Base-by-base conservation (phyloP, 139 green algal species). In the Chlorella ohadii region DNA sequence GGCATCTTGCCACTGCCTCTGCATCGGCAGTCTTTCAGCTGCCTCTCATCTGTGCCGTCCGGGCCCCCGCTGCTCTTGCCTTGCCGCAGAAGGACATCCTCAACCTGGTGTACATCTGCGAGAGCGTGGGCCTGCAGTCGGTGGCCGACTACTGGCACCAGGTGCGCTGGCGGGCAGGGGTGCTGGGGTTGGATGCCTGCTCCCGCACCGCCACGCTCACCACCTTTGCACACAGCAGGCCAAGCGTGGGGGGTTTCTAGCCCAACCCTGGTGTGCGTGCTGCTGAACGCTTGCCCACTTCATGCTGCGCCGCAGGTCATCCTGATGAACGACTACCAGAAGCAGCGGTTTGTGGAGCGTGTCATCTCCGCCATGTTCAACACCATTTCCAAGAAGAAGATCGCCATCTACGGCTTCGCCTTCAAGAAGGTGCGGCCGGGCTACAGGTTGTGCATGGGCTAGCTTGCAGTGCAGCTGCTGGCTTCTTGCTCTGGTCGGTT, bases 261-360 rank as follows among this genome's bases (percentile, higher is more conserved):
- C 44, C 7, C 7, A 11, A 55, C 7, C 11, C 7, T 55, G 44
- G 11, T 6, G 44, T 55, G 44, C 44, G 11, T 55, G 44, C 7
- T 11, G 11, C 44, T 55, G 44, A 55, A 11, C 44, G 44, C 7
- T 11, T 68, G 28, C 23, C 25, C 4, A 38, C 63, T 20, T 34
- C 64, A 25, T 36, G 23, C 70, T 4, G 13, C 63, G 2, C 28
- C n/a, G 51, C 87, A 93, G 85, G 95, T 98, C 33, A 93, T 99
- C 33, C 85, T 86, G 34, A 99, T 99, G 91, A 99, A 99, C 86
- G 97, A 99, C 91, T 99, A 98, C 91, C 97, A 99, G 94, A 99
- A 99, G 94, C 88, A 95, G 79, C 90, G 91, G 38, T 99, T 99
- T 88, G 97, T 99, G 44, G 94, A 98, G 89, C 92, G 96, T 44